Conservation (phyloP, 768 basidiomycete genomes). For the Tulasnella sp. region DNA sequence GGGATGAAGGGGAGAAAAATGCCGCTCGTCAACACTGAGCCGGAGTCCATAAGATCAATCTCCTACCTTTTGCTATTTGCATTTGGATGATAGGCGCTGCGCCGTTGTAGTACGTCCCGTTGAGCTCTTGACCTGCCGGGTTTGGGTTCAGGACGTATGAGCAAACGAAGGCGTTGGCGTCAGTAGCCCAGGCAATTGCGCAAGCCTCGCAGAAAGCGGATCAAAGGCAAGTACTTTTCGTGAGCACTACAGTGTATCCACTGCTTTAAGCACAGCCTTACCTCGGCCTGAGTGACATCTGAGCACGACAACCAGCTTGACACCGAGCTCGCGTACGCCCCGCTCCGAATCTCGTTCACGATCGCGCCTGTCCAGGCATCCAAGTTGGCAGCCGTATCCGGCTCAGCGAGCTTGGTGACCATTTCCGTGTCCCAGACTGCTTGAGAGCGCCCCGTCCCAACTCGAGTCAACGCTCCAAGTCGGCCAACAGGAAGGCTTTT, state of each 20-base stretch:
- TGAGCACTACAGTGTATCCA: too few relatives aligned
- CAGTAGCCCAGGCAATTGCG: conserved; percentile 28
- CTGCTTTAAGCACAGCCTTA: too few relatives aligned
- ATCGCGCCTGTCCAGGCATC: conserved; percentile 20
- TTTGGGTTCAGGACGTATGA: conserved; percentile 25
- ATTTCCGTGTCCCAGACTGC: conserved; percentile 36
- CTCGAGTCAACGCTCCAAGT: too few relatives aligned
- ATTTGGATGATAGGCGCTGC: conserved; percentile 33
- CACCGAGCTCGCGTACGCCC: conserved; percentile 25
- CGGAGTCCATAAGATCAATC: too few relatives aligned
- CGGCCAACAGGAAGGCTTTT: too few relatives aligned
- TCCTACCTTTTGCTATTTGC: conserved; percentile 33
- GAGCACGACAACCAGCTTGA: conserved; percentile 32
- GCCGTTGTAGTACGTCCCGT: conserved; percentile 18
- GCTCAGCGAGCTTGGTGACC: conserved; percentile 20
- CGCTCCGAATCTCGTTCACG: conserved; percentile 27
- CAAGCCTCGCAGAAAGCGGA: neutral
- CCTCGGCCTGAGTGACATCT: conserved; percentile 27
- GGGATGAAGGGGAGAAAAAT: neutral
- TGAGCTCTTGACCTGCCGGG: conserved; percentile 30
- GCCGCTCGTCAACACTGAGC: neutral
- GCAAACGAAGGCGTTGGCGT: conserved; percentile 30
- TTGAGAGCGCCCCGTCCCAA: too few relatives aligned
- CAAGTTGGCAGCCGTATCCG: neutral
- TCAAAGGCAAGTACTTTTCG: too few relatives aligned